Base-by-base conservation (phyloP, 495 filamentous ascomycete genomes). In the Lasiosphaeris hirsuta region DNA sequence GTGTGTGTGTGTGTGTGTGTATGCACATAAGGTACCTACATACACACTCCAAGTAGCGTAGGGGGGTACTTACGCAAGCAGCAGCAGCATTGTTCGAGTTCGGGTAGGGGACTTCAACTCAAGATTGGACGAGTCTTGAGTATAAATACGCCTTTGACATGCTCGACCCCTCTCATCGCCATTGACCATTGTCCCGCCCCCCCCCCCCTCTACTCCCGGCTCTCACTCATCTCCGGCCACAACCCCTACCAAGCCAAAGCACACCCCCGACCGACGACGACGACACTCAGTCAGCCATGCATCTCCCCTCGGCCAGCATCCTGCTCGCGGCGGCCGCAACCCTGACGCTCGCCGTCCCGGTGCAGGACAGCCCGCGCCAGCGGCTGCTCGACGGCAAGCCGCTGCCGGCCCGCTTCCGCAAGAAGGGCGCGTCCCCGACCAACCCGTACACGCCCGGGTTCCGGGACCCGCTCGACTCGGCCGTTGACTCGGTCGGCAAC, bases 401-500 rank as follows among this genome's bases (percentile, higher is more conserved):
- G 0, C 61, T 79, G 15, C 78, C 78, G 13, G 47, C 71, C 54
- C 75, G 72, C 52, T 79, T 71, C 47, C 59, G 61, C 30, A 67
- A 64, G 43, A 67, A 63, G 38, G 14, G 14, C 7, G 6, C 18
- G 7, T 2, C 23, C 23, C 53, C 53, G 10, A 35, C 15, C 35
- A 55, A 55, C 40, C 78, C 78, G 8, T 81, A 81, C 54, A 75
- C 64, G 8, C 77, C 77, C 6, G 75, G 60, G 7, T 63, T 69
- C 47, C 69, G 63, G 43, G 77, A 81, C 35, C 74, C 76, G 3
- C 68, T 72, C 23, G 78, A 81, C 56, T 66, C 54, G 23, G 71
- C 76, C 9, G 69, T 87, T 9, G 86, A 89, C 63, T 56, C 83
- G 3, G 60, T 86, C 17, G 84, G 82, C 9, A 68, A 83, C 1